Evolutionary conservation across 148 eudicot species (phyloP), one percentile per base, ranked within the genome.

Genomic region (Nyssa sinensis): DNA sequence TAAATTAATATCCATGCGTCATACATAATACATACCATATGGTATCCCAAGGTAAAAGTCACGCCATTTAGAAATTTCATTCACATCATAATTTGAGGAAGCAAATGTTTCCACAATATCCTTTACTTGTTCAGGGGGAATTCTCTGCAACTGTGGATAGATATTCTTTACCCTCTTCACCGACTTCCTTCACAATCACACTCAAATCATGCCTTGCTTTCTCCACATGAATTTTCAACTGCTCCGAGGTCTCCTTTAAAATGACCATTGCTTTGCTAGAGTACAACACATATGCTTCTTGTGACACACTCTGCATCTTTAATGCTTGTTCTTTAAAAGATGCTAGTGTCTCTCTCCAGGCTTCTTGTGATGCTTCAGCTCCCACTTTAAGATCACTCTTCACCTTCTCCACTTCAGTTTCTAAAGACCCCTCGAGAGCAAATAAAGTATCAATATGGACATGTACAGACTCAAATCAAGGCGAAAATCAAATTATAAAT

Each of bases 21-120:
- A 51, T 25, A 16, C 7, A 32, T 0, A 13, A 59, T 49, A 30
- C 89, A 72, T 89, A 95, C 98, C 99, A 74, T 92, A 95, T 63
- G 99, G 97, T 75, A 92, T 88, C 67, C 99, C 99, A 64, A 92
- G 78, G 66, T 92, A 86, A 77, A 95, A 95, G 79, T 92, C 99
- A 39, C 78, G 91, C 33, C 90, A 78, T 84, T 86, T 73, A 51
- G 97, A 89, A 49, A 92, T 82, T 63, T 92, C 92, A 49, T 86
- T 85, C 28, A 88, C 71, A 73, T 86, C 81, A 74, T 89, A 84
- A 67, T 86, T 80, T 62, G 90, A 81, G 25, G 90, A 83, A 60
- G 89, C 87, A 86, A 90, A 91, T 57, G 93, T 92, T 79, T 90
- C 96, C 65, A 92, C 87, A 19, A 95, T 89, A 83, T 95, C 99